Percentiles rank a stretch among this genome's conserved stretches.
Conservation (phyloP, 345 rosid species). For the Moringa oleifera region DNA sequence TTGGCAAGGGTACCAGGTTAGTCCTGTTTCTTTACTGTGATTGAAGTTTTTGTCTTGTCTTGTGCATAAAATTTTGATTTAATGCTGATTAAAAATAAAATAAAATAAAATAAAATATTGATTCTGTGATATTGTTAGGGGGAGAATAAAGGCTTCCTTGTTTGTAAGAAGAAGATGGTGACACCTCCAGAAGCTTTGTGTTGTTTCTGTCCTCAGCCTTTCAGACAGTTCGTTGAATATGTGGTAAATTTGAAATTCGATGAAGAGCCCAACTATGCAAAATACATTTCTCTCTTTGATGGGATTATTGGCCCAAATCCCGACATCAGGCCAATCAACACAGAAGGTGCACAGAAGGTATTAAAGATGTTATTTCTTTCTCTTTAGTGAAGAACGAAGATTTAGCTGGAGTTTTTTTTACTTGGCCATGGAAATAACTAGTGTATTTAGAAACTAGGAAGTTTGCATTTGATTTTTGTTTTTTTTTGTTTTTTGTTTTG, state of each 20-base stretch:
- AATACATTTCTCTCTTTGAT: slow-evolving; percentile 58
- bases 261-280: slow-evolving; percentile 63
- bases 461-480: no score
- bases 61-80: neutral
- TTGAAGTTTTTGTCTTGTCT: neutral
- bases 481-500: no score
- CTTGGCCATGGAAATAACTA: neutral
- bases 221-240: slow-evolving; percentile 56
- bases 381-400: neutral
- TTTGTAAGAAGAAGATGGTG: slow-evolving; percentile 77
- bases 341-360: slow-evolving; percentile 73
- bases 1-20: slow-evolving; percentile 78
- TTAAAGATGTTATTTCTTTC: slow-evolving; percentile 1
- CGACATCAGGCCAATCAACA: slow-evolving; percentile 52
- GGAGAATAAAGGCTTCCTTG: slow-evolving; percentile 66
- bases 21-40: slow-evolving; percentile 8
- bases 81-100: neutral
- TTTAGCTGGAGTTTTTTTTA: neutral
- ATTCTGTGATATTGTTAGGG: slow-evolving; percentile 36
- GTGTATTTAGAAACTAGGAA: neutral
- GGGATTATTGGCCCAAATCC: slow-evolving; percentile 51
- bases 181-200: slow-evolving; percentile 55
- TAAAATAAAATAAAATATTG: neutral
- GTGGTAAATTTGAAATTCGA: slow-evolving; percentile 67
- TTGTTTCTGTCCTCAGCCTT: slow-evolving; percentile 57